Base-by-base conservation (phyloP, 2,329 filamentous ascomycete species). In the Aspergillus tanneri region DNA sequence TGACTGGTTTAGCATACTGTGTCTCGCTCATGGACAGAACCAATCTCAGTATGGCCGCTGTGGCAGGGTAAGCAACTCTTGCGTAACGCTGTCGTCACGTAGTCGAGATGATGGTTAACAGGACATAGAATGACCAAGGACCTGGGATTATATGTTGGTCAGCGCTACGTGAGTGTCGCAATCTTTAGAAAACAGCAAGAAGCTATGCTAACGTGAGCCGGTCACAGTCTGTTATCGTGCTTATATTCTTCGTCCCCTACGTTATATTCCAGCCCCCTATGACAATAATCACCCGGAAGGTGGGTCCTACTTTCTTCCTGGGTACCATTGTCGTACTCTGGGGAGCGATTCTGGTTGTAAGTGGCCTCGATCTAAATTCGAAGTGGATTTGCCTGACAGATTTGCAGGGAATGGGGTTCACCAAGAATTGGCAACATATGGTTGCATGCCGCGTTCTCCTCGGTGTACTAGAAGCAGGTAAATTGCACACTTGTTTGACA, bases 1-100 rank as follows among this genome's bases (percentile, higher is more conserved):
- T 78, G 0, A 78, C 82, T 4, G 84, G 84, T 21, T 64, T 77
- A 54, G 78, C 89, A 70, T 91, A 90, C 69, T 88, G 85, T 65
- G 77, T 88, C 58, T 86, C 81, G 55, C 71, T 91, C 51, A 88
- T 91, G 82, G 88, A 93, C 63, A 77, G 88, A 24, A 89, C 86
- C 3, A 92, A 92, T 66, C 72, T 91, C 65, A 74, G 23, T 76
- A 18, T 81, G 16, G 87, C 87, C 32, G 81, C 81, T 38, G 85
- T 92, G 64, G 87, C 88, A 19, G 88, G 79, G 76, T 78, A 60
- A 48, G 63, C n/a, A n/a, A n/a, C n/a, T 81, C 7, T 28, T 32
- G 30, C 82, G 81, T 18, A 62, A 75, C 55, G 77, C 88, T 72
- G 89, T n/a, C n/a, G 89, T 68, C 87, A 83, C 64, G 85, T 57